Evolutionary conservation across 2,329 filamentous ascomycete species (phyloP).

Genomic region (Diaporthe caulivora): DNA sequence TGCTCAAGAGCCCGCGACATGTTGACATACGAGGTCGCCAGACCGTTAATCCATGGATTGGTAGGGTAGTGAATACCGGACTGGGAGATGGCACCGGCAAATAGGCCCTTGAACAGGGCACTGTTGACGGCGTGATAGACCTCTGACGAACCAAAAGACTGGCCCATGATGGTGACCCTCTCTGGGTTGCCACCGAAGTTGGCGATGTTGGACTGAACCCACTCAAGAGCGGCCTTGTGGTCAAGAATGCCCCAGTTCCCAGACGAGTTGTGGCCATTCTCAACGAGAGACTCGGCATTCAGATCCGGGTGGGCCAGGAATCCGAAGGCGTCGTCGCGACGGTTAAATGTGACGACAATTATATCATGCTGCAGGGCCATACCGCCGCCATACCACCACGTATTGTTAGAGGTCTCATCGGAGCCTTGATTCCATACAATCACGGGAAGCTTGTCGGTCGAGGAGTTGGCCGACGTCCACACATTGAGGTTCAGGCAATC

Average conservation of each 20-base stretch:
- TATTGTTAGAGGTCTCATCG: constrained; percentile 28
- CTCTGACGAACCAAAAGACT: constrained; percentile 45
- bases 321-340: constrained; percentile 39
- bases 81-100: constrained; percentile 48
- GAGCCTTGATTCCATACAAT: constrained; percentile 43
- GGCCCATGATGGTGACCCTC: constrained; percentile 37
- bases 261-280: constrained; percentile 38
- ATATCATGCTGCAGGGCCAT: constrained; percentile 38
- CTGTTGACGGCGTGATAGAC: constrained; percentile 49
- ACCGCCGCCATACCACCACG: constrained; percentile 36
- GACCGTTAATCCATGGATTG: constrained; percentile 46
- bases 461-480: constrained; percentile 47
- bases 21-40: constrained; percentile 47
- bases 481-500: constrained; percentile 52
- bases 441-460: constrained; percentile 46
- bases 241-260: constrained; percentile 39
- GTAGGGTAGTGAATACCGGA: constrained; percentile 48
- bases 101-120: constrained; percentile 46
- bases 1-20: constrained; percentile 46
- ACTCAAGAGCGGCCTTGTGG: constrained; percentile 37
- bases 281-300: constrained; percentile 35
- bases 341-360: constrained; percentile 37
- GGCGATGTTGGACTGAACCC: constrained; percentile 38
- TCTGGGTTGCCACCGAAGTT: constrained; percentile 38
- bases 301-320: constrained; percentile 37